Conservation (phyloP, 2,329 filamentous ascomycete species). For the Phaeophleospora eucalypticola region DNA sequence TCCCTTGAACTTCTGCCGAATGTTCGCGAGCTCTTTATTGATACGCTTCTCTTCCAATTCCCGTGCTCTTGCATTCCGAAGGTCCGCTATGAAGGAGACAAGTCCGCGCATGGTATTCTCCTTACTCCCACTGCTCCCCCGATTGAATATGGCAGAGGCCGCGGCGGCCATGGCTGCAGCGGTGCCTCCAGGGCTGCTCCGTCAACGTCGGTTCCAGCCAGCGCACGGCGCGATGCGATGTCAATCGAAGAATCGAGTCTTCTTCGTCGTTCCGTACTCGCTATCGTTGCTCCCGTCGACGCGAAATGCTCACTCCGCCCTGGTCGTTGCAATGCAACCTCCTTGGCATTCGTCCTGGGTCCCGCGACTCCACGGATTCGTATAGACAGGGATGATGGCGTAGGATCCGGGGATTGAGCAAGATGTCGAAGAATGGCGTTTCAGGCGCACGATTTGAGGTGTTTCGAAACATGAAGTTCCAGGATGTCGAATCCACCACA, state of each 20-base stretch:
- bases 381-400: background rate
- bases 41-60: constrained; percentile 98
- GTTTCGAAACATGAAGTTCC: background rate
- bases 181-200: constrained; percentile 19
- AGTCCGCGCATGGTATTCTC: constrained; percentile 56
- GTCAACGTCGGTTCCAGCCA: constrained; percentile 6
- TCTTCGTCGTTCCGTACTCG: background rate
- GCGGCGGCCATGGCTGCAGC: constrained; percentile 30
- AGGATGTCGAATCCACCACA: too few relatives aligned
- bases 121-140: constrained; percentile 31
- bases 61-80: constrained; percentile 88
- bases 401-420: too few relatives aligned
- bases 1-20: constrained; percentile 95
- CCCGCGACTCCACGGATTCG: background rate
- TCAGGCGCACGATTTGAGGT: background rate
- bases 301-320: background rate
- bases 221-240: background rate
- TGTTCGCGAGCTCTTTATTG: constrained; percentile 98
- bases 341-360: background rate
- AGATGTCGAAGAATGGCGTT: background rate
- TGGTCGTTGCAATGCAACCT: background rate
- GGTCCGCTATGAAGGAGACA: constrained; percentile 96
- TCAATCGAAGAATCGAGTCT: background rate
- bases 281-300: background rate
- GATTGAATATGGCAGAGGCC: constrained; percentile 34